Evolutionary conservation across 352 stramenopile genomes (phyloP).

Genomic region (Plasmopara halstedii): DNA sequence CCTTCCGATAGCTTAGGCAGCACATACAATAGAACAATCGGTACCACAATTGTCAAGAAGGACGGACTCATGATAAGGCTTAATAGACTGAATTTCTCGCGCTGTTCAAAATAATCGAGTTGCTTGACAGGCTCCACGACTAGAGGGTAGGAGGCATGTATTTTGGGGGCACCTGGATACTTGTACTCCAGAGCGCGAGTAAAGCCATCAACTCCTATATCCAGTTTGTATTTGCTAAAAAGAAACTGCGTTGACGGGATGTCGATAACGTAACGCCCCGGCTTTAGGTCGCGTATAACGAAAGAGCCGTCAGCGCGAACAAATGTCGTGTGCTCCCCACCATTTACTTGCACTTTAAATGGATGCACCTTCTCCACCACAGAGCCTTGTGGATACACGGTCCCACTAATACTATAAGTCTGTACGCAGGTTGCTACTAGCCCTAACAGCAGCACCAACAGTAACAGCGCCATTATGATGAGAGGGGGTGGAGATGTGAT

Average conservation of each 20-base stretch:
- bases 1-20: slow-evolving; percentile 73
- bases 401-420: slow-evolving; percentile 51
- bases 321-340: slow-evolving; percentile 63
- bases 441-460: neutral
- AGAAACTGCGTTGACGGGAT: slow-evolving; percentile 57
- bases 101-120: slow-evolving; percentile 77
- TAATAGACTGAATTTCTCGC: slow-evolving; percentile 76
- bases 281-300: slow-evolving; percentile 59
- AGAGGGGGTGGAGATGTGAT: too few relatives aligned
- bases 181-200: slow-evolving; percentile 73
- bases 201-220: slow-evolving; percentile 42
- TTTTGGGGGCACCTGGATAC: slow-evolving; percentile 64
- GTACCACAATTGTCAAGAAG: slow-evolving; percentile 72
- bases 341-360: slow-evolving; percentile 63
- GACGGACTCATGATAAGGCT: slow-evolving; percentile 73
- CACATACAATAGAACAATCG: slow-evolving; percentile 70
- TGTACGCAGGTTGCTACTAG: slow-evolving; percentile 23
- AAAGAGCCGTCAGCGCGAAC: slow-evolving; percentile 59
- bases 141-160: slow-evolving; percentile 53
- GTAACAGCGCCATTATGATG: neutral
- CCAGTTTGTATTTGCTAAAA: slow-evolving; percentile 69
- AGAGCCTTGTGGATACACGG: slow-evolving; percentile 34
- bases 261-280: slow-evolving; percentile 69
- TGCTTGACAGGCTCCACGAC: slow-evolving; percentile 53
- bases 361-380: slow-evolving; percentile 53